Evolutionary conservation across 1,284 basidiomycete species (phyloP), one percentile per base, ranked within the genome.

Genomic region (Irpex sp.): DNA sequence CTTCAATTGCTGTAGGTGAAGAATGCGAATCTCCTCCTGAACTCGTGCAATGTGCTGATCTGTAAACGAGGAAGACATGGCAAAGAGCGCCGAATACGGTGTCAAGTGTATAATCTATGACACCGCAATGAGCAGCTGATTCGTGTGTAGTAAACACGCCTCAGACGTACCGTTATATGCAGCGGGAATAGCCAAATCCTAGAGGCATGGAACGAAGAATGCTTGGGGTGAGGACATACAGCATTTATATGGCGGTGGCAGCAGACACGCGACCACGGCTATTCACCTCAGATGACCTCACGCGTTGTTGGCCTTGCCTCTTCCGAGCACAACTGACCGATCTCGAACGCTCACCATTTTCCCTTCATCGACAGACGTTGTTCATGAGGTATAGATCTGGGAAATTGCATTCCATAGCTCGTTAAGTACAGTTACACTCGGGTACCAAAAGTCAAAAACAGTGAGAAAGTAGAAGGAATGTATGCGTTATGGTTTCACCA

Each of bases 401-500:
- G 4, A n/a, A 16, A 45, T 45, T 45, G 39, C 6, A 45, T 14
- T 45, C 39, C 39, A 45, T 45, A 45, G n/a, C 12, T 14, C n/a
- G 39, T 45, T 45, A 14, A 14, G 1, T 45, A 45, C 28, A 33
- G 2, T 2, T 33, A 33, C 3, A 33, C 28, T 33, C 28, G 6
- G 28, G 5, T 1, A 33, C 28, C 28, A 33, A 33, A 33, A 33
- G 16, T 3, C 5, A 36, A 6, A 28, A 39, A 42, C 28, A 53
- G 28, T 53, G 39, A 7, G 54, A 42, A 53, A 56, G 45, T 56
- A 37, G 35, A 53, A 21, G 14, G 21, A 57, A 21, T 88, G 87
- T 88, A 69, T 79, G 76, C 82, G 77, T 82, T 83, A 89, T 89
- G 87, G 87, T 88, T 87, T 87, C 68, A 83, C 85, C 83, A 80